phyloP scores from a whole-genome alignment of 2,329 filamentous ascomycete species.

The Aspergillus ustus region DNA sequence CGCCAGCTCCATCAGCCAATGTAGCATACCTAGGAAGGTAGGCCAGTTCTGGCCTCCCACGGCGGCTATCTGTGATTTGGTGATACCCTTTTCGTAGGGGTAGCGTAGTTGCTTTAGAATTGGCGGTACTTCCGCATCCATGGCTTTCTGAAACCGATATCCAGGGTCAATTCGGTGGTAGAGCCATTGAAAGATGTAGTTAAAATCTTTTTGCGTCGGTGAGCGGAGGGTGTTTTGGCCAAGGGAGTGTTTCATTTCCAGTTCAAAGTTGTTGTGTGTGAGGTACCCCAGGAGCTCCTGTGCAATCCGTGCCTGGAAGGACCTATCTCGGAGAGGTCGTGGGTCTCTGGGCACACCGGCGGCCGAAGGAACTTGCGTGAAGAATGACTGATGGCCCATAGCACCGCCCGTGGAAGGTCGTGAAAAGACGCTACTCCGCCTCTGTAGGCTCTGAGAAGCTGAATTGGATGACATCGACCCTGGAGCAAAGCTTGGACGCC shows the following conservation, averaged over 20 bases:
- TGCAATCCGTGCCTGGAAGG: conserved; percentile 79
- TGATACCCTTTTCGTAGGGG: conserved; percentile 93
- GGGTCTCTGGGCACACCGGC: conserved; percentile 86
- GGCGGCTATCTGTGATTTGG: conserved; percentile 91
- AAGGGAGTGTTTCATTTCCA: conserved; percentile 96
- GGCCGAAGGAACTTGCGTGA: conserved; percentile 80
- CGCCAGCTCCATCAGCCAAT: conserved; percentile 99
- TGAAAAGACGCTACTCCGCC: conserved; percentile 82
- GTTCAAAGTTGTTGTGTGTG: conserved; percentile 90
- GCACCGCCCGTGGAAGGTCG: conserved; percentile 71
- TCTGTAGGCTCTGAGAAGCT: conserved; percentile 60
- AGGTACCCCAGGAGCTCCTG: conserved; percentile 92
- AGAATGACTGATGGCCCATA: conserved; percentile 88
- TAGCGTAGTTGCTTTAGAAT: conserved; percentile 93
- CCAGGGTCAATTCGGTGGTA: conserved; percentile 95
- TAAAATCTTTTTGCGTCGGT: conserved; percentile 97
- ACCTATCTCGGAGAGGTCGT: conserved; percentile 78
- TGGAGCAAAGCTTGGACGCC: conserved; percentile 75
- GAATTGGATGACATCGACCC: conserved; percentile 57
- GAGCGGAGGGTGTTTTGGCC: conserved; percentile 89
- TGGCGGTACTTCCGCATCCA: conserved; percentile 91
- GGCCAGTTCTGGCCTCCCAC: conserved; percentile 98
- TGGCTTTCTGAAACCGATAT: conserved; percentile 90
- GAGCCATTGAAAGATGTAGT: conserved; percentile 96
- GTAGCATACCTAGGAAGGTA: conserved; percentile 87